phyloP scores from a whole-genome alignment of 2,329 filamentous ascomycete genomes.

The Setomelanomma holmii region DNA sequence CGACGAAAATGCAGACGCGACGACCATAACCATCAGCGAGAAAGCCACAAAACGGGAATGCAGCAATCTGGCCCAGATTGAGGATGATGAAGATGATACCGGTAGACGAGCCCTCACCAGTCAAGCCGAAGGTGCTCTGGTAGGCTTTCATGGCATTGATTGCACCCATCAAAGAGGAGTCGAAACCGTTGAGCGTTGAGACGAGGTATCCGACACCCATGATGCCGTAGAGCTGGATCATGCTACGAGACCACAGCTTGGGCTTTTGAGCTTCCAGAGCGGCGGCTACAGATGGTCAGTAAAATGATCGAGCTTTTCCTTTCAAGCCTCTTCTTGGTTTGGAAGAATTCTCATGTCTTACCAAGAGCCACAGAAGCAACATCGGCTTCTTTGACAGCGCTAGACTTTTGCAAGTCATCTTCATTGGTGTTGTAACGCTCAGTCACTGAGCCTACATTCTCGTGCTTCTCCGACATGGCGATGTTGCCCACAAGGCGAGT shows the following conservation, averaged over 20 bases:
- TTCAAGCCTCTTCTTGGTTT: background rate
- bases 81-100: constrained; percentile 58
- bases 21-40: constrained; percentile 56
- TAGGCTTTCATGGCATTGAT: constrained; percentile 63
- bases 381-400: constrained; percentile 33
- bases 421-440: constrained; percentile 32
- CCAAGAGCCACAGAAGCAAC: constrained; percentile 41
- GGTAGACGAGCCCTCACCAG: constrained; percentile 56
- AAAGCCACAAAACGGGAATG: constrained; percentile 55
- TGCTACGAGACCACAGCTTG: constrained; percentile 35
- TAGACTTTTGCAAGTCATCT: constrained; percentile 28
- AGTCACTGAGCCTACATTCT: constrained; percentile 27
- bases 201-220: constrained; percentile 46
- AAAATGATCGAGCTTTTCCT: constrained; percentile 1
- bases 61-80: constrained; percentile 59
- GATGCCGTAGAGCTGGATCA: constrained; percentile 43
- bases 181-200: constrained; percentile 46
- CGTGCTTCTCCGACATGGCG: constrained; percentile 29
- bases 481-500: background rate
- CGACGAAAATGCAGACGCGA: constrained; percentile 63
- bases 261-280: constrained; percentile 44
- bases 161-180: constrained; percentile 52
- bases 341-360: constrained; percentile 10
- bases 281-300: constrained; percentile 29
- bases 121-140: constrained; percentile 58